A percentile compares a stretch with the other conserved stretches of the same genome.
Conservation (phyloP, 108 stramenopile genomes). For the Cyclostephanos tholiformis region DNA sequence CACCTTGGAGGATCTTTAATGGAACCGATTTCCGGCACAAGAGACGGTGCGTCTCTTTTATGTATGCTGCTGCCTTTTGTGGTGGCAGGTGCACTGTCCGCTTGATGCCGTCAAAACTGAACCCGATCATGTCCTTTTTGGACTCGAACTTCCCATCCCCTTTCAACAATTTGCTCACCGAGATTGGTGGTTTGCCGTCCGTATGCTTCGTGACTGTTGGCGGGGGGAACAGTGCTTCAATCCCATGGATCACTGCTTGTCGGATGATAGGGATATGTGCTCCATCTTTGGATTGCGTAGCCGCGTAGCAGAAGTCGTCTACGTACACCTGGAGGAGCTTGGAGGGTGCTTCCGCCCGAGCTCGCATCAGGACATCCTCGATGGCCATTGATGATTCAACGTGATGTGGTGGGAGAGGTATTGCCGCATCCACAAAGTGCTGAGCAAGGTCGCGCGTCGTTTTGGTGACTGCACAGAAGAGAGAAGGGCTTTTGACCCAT, state of each 20-base stretch:
- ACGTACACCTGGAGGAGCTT: conserved; percentile 1
- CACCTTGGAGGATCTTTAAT: neutral
- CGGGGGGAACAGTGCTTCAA: neutral
- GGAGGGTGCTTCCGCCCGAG: too few relatives aligned
- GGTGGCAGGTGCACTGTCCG: neutral
- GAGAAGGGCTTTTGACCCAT: too few relatives aligned
- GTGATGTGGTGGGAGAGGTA: too few relatives aligned
- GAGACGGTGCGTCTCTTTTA: neutral
- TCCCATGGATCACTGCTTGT: neutral
- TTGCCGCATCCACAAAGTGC: neutral
- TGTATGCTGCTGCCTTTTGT: neutral
- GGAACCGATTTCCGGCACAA: neutral
- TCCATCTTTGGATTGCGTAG: neutral
- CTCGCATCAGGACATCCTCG: too few relatives aligned
- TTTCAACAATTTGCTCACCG: neutral
- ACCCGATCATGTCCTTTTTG: neutral
- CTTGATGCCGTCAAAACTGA: neutral
- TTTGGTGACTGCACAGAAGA: neutral
- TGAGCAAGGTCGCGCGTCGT: neutral
- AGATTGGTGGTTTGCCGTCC: neutral
- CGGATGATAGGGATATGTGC: neutral
- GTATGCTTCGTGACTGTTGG: neutral
- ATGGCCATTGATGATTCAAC: too few relatives aligned
- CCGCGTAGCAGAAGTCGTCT: neutral
- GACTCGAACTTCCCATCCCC: neutral